These are phyloP conservation scores for Nemania sp. DNA, from an alignment of 2,329 filamentous ascomycete species.

Conservation along the genomic window DNA sequence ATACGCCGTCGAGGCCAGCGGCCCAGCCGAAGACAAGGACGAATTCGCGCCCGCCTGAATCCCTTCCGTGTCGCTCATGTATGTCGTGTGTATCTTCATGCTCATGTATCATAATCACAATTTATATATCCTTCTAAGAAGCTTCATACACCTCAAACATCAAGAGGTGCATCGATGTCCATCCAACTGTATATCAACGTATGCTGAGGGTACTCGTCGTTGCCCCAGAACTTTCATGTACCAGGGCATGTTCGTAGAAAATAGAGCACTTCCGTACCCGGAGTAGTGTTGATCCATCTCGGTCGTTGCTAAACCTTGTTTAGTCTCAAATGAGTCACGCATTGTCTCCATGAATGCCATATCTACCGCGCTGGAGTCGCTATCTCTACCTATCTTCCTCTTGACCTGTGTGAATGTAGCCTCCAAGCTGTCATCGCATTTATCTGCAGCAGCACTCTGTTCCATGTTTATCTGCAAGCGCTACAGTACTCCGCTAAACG, in stretches of 20 bases:
- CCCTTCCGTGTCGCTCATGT: too few relatives aligned
- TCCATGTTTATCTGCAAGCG: neutral
- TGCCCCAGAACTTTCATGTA: too few relatives aligned
- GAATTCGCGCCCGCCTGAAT: neutral
- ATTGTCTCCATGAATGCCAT: too few relatives aligned
- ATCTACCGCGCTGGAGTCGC: too few relatives aligned
- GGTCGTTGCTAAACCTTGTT: neutral
- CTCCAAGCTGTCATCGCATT: neutral
- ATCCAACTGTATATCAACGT: too few relatives aligned
- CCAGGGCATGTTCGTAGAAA: neutral
- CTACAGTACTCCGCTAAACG: neutral
- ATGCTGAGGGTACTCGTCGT: too few relatives aligned
- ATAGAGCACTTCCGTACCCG: neutral
- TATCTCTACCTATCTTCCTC: too few relatives aligned
- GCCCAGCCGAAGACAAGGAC: neutral
- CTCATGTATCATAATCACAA: slow-evolving; percentile 9
- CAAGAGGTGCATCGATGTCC: too few relatives aligned
- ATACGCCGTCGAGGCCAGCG: slow-evolving; percentile 13
- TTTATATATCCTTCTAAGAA: slow-evolving; percentile 7
- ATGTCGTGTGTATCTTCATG: slow-evolving; percentile 8
- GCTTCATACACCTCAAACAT: slow-evolving; percentile 6
- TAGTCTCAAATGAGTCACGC: slow-evolving; percentile 4
- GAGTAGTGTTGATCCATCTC: neutral
- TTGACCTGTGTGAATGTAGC: too few relatives aligned
- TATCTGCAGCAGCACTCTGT: neutral